Base-by-base conservation (phyloP, 176 grass and related monocot genomes). In the Tillandsia leiboldiana region DNA sequence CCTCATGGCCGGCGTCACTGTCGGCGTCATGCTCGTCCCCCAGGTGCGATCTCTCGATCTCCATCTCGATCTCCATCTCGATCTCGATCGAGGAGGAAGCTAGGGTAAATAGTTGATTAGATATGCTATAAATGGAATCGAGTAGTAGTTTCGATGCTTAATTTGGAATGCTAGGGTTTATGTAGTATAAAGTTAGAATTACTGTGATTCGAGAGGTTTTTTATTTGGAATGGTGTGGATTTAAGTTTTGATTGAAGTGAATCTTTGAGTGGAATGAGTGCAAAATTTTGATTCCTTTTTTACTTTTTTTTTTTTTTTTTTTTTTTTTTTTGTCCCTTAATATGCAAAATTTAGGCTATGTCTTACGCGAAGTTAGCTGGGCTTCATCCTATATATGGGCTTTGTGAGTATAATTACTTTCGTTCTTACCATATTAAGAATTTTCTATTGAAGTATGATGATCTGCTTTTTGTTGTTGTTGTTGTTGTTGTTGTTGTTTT, bases 21-120 rank as follows among this genome's bases (percentile, higher is more conserved):
- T 96, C 8, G 92, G 92, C 23, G 88, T 96, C 81, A 96, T 96
- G 86, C 92, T 96, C 10, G 92, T 96, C 54, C 92, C 92, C 13
- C 92, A 96, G 86, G 92, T 96, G 51, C 68, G 23, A 15, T 20
- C 22, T 20, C 56, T 15, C 7, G 15, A 17, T 61, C 56, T n/a
- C 56, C 2, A 42, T 23, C 56, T 61, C 22, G 12, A 61, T 61
- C 22, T 10, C 17, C 2, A 18, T 23, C 56, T 17, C 18, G 54
- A 58, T 58, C 18, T 5, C 17, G 9, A 18, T 61, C 17, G 17
- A 61, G 2, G 56, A 61, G 22, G 56, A 9, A 6, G 6, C 56
- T 23, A 1, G 22, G 22, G 9, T 23, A 61, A 61, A 61, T 61
- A 15, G 17, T 15, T 18, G 56, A 1, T 61, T 18, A 20, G 56